Evolutionary conservation across 257 asterid species (phyloP).

Genomic region (Solanum phureja): DNA sequence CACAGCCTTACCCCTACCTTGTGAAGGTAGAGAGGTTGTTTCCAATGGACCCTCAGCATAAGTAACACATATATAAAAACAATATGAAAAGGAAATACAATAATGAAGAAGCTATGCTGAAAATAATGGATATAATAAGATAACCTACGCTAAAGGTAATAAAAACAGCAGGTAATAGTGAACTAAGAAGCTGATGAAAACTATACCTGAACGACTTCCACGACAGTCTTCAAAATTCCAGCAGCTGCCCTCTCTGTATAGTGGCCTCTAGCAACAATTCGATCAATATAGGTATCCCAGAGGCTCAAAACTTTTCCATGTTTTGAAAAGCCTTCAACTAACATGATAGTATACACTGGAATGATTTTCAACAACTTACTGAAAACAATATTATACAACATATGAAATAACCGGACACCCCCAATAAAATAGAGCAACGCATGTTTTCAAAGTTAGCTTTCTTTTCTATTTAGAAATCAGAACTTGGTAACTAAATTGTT

Average conservation of each 20-base stretch:
- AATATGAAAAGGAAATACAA: no score
- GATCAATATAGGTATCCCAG: conserved; percentile 7
- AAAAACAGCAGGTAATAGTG: no score
- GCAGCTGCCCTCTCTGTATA: conserved; percentile 55
- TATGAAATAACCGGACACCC: background rate
- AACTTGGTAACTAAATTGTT: background rate
- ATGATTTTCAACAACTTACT: background rate
- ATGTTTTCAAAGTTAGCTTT: background rate
- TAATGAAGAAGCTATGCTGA: no score
- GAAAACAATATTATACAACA: background rate
- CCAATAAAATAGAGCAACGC: background rate
- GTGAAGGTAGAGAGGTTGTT: no score
- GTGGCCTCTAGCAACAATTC: conserved; percentile 47
- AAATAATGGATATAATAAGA: no score
- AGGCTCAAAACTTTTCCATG: background rate
- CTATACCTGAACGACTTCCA: conserved; percentile 55
- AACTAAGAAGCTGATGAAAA: background rate
- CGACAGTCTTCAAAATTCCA: conserved; percentile 35
- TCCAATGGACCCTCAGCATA: no score
- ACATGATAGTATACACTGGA: background rate
- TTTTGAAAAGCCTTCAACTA: background rate
- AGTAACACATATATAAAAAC: no score
- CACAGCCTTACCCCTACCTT: no score
- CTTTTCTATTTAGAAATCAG: background rate
- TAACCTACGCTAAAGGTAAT: no score